A percentile compares a stretch with the other conserved stretches of the same genome.
Conservation (phyloP, 768 basidiomycete genomes). For the Lactifluus hygrophoroides region DNA sequence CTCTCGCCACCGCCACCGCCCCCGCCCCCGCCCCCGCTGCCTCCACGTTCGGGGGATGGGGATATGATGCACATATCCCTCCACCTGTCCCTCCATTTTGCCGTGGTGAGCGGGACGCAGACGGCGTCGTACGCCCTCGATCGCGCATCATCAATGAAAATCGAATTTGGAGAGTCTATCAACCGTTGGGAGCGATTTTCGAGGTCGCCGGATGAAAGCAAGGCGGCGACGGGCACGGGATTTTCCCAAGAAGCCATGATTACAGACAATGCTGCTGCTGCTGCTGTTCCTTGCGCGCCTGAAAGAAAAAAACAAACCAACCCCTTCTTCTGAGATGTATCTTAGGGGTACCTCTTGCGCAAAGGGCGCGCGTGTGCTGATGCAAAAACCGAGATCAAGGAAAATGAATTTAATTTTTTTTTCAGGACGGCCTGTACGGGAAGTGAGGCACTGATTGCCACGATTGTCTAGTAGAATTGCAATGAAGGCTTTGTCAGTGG, state of each 20-base stretch:
- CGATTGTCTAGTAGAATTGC: not conserved
- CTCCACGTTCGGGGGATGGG: too few species aligned
- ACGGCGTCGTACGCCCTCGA: constrained; percentile 66
- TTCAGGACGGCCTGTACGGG: too few species aligned
- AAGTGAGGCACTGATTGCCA: not conserved
- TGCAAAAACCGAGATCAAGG: not conserved
- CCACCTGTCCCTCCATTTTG: constrained; percentile 84
- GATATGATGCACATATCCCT: constrained; percentile 75
- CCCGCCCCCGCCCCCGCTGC: too few species aligned
- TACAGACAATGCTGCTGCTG: too few species aligned
- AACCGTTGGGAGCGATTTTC: not conserved
- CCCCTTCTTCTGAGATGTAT: not conserved
- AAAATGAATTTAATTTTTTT: too few species aligned
- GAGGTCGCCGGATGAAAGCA: constrained; percentile 12
- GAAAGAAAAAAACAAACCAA: too few species aligned
- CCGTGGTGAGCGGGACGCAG: constrained; percentile 83
- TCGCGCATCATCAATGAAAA: constrained; percentile 46
- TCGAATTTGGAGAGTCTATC: constrained; percentile 20
- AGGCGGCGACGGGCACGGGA: constrained; percentile 21
- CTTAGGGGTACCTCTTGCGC: too few species aligned
- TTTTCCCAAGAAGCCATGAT: constrained; percentile 26
- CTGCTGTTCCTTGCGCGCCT: too few species aligned
- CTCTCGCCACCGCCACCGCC: constrained; percentile 32
- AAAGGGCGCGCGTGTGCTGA: not conserved
- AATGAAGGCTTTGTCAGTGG: not conserved